These are phyloP conservation scores for Nicotiana paniculata DNA, from an alignment of 257 asterid species.

Conservation along the genomic window DNA sequence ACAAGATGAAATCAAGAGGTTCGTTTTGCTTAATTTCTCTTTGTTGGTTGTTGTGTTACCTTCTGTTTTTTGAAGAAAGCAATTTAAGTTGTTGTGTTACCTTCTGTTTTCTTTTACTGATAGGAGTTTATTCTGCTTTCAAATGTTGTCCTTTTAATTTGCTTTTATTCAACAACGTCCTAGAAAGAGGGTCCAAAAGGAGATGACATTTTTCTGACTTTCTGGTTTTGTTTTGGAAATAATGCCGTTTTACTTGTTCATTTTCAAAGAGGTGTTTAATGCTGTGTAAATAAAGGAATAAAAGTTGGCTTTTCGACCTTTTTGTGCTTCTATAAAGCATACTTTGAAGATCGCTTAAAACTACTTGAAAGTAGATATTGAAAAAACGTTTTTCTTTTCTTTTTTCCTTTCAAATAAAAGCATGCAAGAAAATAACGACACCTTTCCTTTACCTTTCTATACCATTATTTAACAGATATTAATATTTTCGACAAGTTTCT, in stretches of 20 bases:
- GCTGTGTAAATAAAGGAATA: neutral
- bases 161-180: neutral
- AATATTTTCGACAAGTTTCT: too few relatives aligned
- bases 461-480: too few relatives aligned
- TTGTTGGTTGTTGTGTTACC: neutral
- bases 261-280: neutral
- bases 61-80: neutral
- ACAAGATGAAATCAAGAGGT: constrained; percentile 26
- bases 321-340: neutral
- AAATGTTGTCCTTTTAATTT: neutral
- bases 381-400: neutral
- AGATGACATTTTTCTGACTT: neutral
- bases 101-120: neutral
- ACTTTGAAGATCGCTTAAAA: neutral
- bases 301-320: neutral
- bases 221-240: neutral
- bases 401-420: neutral
- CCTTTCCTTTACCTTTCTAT: too few relatives aligned
- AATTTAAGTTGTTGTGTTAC: neutral
- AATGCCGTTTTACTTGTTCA: neutral
- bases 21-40: neutral
- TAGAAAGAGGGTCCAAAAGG: neutral
- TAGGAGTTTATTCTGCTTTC: too few relatives aligned
- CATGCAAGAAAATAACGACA: neutral
- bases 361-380: neutral